These are phyloP conservation scores for Malus sieversii DNA, from an alignment of 306 rosid species.

Conservation along the genomic window DNA sequence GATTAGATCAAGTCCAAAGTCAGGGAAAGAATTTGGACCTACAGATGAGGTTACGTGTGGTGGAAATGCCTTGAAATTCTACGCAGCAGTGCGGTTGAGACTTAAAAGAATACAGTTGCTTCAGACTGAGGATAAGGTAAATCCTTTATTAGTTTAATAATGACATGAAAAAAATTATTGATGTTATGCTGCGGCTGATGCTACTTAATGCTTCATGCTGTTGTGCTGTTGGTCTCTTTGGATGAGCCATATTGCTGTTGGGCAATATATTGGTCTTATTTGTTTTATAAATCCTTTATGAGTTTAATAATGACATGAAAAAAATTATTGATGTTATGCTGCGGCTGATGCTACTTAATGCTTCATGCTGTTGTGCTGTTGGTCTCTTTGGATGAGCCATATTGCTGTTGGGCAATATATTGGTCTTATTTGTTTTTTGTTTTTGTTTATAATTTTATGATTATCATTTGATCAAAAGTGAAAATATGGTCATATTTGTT, in stretches of 20 bases:
- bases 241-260: not conserved
- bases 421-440: not conserved
- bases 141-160: not conserved
- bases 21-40: constrained; percentile 31
- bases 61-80: constrained; percentile 83
- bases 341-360: not conserved
- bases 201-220: not conserved
- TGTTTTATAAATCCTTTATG: constrained; percentile 5
- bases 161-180: not conserved
- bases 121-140: constrained; percentile 53
- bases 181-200: not conserved
- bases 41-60: constrained; percentile 78
- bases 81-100: constrained; percentile 71
- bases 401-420: not conserved
- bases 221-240: not conserved
- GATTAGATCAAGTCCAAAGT: constrained; percentile 51
- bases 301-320: not conserved
- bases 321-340: not conserved
- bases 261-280: not conserved
- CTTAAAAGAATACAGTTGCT: constrained; percentile 56
- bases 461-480: too few species aligned
- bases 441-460: not conserved
- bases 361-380: not conserved
- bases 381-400: not conserved
- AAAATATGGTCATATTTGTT: not conserved